Base-by-base conservation (phyloP, 192 early-diverging fungal species). In the Entrophospora sp. region DNA sequence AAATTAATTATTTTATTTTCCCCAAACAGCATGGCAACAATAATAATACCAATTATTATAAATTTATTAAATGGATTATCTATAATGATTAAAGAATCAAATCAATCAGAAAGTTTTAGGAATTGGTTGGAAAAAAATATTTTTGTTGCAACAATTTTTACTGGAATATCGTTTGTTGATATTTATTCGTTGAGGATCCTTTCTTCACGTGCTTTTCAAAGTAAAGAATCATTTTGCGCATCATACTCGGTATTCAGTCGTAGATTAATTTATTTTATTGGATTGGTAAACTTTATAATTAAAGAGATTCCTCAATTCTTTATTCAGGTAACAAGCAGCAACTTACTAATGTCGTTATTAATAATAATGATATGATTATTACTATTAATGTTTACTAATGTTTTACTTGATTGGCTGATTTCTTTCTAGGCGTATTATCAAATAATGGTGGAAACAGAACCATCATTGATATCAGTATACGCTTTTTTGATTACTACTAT, bases 221-320 rank as follows among this genome's bases (percentile, higher is more conserved):
- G 27, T 7, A 16, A 27, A 1, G 31, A 28, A 1, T 22, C 13
- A 16, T 60, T 60, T 42, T n/a, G 4, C 10, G 58, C 58, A 5
- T 36, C 58, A 1, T 22, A 40, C 12, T 25, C 22, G n/a, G 37
- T 40, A n/a, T 14, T 4, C 6, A 5, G 25, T 4, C 13, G 27
- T 22, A 38, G 3, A 5, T 16, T 9, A 18, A 60, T 60, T n/a
- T 60, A 27, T 22, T 60, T 18, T 18, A 36, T 20, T 13, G 40
- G 35, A 22, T n/a, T 42, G 36, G 4, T 27, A 20, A 37, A 27
- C 1, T 13, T 60, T 40, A 22, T 60, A 16, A 38, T 60, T 25
- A 36, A 60, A 42, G 58, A 60, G 36, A 42, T 60, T 37, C 25
- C 38, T 13, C 58, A 60, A 25, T 60, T 60, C 24, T 25, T 60